Evolutionary conservation across 768 basidiomycete genomes (phyloP).

Genomic region (Lactifluus piperatus): DNA sequence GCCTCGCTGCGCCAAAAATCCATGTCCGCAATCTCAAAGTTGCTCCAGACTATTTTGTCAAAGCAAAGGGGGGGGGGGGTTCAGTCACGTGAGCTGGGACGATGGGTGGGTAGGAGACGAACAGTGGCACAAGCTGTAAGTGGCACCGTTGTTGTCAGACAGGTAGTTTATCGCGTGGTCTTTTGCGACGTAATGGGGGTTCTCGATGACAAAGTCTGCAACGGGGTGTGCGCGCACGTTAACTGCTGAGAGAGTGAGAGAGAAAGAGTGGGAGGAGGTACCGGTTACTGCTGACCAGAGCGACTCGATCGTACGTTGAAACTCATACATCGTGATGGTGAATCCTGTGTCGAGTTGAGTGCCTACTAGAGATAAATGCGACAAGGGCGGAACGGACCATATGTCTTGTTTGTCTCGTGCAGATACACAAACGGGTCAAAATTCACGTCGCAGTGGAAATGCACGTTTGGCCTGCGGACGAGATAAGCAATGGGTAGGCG

Average conservation of each 20-base stretch:
- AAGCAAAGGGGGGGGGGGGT: too few species aligned
- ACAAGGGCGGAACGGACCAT: conserved; percentile 39
- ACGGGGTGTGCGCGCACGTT: conserved; percentile 16
- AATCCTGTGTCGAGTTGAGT: conserved; percentile 42
- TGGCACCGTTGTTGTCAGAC: conserved; percentile 57
- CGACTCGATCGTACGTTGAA: conserved; percentile 69
- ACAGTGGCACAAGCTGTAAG: conserved; percentile 75
- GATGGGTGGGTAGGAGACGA: conserved; percentile 12
- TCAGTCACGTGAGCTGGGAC: not conserved
- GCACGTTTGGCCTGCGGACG: conserved; percentile 54
- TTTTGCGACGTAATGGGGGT: conserved; percentile 52
- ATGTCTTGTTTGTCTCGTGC: conserved; percentile 73
- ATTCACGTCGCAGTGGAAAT: conserved; percentile 72
- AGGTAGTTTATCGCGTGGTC: conserved; percentile 69
- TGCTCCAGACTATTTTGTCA: conserved; percentile 70
- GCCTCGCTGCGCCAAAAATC: conserved; percentile 75
- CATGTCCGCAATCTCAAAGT: conserved; percentile 84
- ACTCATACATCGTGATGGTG: conserved; percentile 73
- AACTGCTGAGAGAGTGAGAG: not conserved
- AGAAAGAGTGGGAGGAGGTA: conserved; percentile 21
- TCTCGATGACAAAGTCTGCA: conserved; percentile 54
- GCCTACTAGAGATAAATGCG: not conserved
- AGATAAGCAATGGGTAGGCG: not conserved
- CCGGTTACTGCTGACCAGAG: conserved; percentile 72
- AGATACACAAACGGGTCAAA: conserved; percentile 63